A percentile compares a stretch with the other conserved stretches of the same genome.
Conservation (phyloP, 2,329 filamentous ascomycete species). For the Epichloe gansuensis region DNA sequence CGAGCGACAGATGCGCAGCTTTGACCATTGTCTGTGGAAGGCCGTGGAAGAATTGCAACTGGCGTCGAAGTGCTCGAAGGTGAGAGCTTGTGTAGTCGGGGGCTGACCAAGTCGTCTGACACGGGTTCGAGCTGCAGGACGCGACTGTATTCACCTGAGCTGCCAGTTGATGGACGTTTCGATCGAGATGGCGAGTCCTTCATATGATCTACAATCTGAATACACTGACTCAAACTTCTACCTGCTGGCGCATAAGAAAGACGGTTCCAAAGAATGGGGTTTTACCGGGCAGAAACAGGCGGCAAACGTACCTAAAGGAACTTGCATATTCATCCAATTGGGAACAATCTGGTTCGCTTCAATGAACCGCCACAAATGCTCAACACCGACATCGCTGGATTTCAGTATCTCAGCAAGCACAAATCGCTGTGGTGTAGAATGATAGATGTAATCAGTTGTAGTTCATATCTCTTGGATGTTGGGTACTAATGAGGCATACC, state of each 20-base stretch:
- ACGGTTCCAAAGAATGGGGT: background rate
- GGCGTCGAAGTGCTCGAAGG: background rate
- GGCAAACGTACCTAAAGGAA: constrained; percentile 29
- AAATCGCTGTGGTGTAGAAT: constrained; percentile 32
- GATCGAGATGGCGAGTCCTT: constrained; percentile 16
- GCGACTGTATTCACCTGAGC: constrained; percentile 18
- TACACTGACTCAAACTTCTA: constrained; percentile 35
- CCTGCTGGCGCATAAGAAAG: constrained; percentile 18
- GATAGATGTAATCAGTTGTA: background rate
- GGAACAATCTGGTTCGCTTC: constrained; percentile 27
- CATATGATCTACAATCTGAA: constrained; percentile 27
- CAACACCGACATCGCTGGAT: constrained; percentile 36
- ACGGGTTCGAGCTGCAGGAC: background rate
- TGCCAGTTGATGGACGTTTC: constrained; percentile 26
- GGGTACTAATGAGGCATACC: constrained; percentile 3
- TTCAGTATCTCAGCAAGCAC: constrained; percentile 48
- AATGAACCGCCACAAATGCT: constrained; percentile 35
- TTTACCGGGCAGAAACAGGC: background rate
- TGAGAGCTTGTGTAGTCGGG: constrained; percentile 1
- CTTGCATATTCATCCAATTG: constrained; percentile 36
- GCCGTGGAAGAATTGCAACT: constrained; percentile 15
- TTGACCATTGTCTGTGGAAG: constrained; percentile 6
- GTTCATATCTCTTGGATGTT: background rate
- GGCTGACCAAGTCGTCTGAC: background rate
- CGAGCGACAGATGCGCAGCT: background rate